A percentile compares a stretch with the other conserved stretches of the same genome.
phyloP scores from a whole-genome alignment of 306 rosid species.

The Cicer yamashitae region DNA sequence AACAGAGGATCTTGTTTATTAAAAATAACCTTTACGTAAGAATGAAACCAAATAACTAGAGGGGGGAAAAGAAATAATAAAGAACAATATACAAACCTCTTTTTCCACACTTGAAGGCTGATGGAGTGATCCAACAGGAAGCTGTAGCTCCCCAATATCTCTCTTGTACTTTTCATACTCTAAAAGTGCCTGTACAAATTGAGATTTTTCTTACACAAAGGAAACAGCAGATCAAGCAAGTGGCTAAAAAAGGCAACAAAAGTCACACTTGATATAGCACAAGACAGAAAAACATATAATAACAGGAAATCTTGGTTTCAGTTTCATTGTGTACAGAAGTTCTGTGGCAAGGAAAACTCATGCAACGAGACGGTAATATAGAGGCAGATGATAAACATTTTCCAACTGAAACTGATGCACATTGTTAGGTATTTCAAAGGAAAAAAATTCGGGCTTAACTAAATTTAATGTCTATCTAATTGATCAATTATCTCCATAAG shows the following conservation, averaged over 20 bases:
- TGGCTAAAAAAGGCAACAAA: conserved; percentile 24
- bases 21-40: neutral
- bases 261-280: conserved; percentile 23
- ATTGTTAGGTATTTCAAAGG: neutral
- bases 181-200: conserved; percentile 69
- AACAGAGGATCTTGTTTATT: conserved; percentile 12
- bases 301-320: conserved; percentile 29
- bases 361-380: conserved; percentile 23
- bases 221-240: conserved; percentile 35
- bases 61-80: neutral
- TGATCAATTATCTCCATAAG: conserved; percentile 32
- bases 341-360: conserved; percentile 36
- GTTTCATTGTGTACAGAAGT: conserved; percentile 22
- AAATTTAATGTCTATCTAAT: conserved; percentile 1
- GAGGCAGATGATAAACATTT: conserved; percentile 1
- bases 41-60: conserved; percentile 32
- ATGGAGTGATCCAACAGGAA: conserved; percentile 63
- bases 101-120: conserved; percentile 68
- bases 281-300: conserved; percentile 37
- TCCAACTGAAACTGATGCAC: conserved; percentile 37
- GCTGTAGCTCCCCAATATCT: conserved; percentile 74
- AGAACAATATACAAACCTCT: conserved; percentile 61
- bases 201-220: conserved; percentile 34
- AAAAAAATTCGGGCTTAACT: neutral
- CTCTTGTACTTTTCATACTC: conserved; percentile 84